Base-by-base conservation (phyloP, 2,329 filamentous ascomycete species). In the Gyromitra esculenta region DNA sequence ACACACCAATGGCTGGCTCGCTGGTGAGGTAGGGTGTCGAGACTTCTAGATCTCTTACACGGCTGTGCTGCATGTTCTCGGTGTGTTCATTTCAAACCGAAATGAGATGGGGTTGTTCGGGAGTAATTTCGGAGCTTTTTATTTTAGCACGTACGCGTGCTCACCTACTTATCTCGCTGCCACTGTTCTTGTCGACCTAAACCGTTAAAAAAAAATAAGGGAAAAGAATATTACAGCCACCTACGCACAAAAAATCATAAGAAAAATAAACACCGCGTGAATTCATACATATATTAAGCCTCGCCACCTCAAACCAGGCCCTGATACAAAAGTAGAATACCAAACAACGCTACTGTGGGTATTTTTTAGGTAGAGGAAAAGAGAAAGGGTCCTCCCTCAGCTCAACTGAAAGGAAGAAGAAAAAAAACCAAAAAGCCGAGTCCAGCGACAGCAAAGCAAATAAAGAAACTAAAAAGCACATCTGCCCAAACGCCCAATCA, bases 401-500 rank as follows among this genome's bases (percentile, higher is more conserved):
- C 35, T 57, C 54, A 57, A 39, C 54, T 57, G 15, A 57, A 37
- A 13, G 4, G 15, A 57, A n/a, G 8, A 15, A 18, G 18, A 2
- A 18, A 52, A 18, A 37, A 37, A 37, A 31, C 25, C 11, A 37
- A n/a, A 13, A 57, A 3, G 31, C 18, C 31, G 13, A 57, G 5
- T 31, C 21, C 15, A 57, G 52, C 39, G 21, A 31, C 52, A 15
- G 37, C 21, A 37, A 37, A 37, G 31, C 8, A 18, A 25, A 25
- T 9, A 48, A 1, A 11, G 57, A 45, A 67, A 43, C 37, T 13
- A 56, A 67, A 67, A 11, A 31, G 37, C 21, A 68, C 37, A 43
- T 21, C 21, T 15, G 21, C 45, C 37, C 35, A 45, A 72, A 65
- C 67, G 56, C 67, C 67, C 15, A 43, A 43, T 68, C 7, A 11